Base-by-base conservation (phyloP, 257 asterid genomes). In the Nicotiana benthamiana region DNA sequence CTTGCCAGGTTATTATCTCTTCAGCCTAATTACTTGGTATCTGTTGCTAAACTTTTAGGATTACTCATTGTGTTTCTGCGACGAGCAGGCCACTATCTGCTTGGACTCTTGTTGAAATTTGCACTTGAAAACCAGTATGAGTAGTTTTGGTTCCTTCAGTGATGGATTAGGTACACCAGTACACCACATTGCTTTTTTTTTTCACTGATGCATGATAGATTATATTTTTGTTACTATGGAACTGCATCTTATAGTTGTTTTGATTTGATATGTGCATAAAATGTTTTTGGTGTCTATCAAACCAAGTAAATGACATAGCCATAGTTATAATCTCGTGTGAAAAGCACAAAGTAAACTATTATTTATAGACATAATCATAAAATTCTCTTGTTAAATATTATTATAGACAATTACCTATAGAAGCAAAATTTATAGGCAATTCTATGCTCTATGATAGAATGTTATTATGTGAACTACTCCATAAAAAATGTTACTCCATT, bases 1-100 rank as follows among this genome's bases (percentile, higher is more conserved):
- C 89, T 88, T 81, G 91, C 91, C 15, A 88, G 91, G 91, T 88
- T 75, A 52, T 82, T 11, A 54, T 51, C 81, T 79, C 27, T 40
- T 12, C 75, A 56, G 48, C 40, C 28, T 64, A 48, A 9, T 80
- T 68, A 9, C 9, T 32, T 77, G 36, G 59, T n/a, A 36, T 30
- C 32, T 28, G 32, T 40, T 43, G 59, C 34, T 12, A 20, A 70
- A 32, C 22, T 70, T 70, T 10, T 70, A 43, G 77, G n/a, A 70
- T 22, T n/a, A 70, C 13, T 22, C 56, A 2, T 3, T 22, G n/a
- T 70, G 27, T 22, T 59, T 20, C 12, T 43, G 20, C 1, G 13
- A 40, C 12, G 12, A 0, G 56, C 10, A 40, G 18, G n/a, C 20
- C 10, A 11, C 57, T 20, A 43, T 22, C 59, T 20, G 32, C 77